Conservation (phyloP, 306 rosid species). For the Fragaria vesca region DNA sequence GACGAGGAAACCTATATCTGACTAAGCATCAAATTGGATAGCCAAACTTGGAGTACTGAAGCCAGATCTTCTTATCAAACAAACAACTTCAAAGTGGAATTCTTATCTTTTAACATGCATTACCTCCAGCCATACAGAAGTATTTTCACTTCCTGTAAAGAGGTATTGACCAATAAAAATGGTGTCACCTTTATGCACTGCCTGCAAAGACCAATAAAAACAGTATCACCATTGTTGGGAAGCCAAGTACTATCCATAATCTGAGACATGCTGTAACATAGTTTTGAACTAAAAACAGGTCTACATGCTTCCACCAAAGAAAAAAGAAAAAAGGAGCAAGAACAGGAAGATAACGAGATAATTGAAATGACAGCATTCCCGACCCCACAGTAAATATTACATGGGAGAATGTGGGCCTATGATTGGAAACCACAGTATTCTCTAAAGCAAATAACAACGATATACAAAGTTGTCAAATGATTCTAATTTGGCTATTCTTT, state of each 20-base stretch:
- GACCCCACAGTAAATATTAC: too few species aligned
- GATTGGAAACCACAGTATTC: too few species aligned
- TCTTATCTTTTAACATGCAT: neutral
- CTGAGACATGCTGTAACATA: neutral
- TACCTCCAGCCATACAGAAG: constrained; percentile 58
- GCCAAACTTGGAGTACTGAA: neutral
- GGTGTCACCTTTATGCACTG: constrained; percentile 45
- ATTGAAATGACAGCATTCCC: neutral
- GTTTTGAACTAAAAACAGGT: neutral
- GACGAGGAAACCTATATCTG: neutral
- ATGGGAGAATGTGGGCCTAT: too few species aligned
- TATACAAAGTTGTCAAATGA: neutral
- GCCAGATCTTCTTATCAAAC: neutral
- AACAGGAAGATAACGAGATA: neutral
- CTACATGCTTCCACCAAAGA: neutral
- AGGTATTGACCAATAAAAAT: constrained; percentile 54
- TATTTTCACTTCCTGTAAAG: constrained; percentile 56
- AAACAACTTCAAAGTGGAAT: neutral
- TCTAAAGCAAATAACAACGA: neutral
- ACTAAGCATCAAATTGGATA: neutral
- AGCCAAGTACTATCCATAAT: neutral
- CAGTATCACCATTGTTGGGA: constrained; percentile 40
- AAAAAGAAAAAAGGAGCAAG: neutral
- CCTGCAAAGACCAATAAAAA: constrained; percentile 49
- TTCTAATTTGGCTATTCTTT: neutral